A percentile compares a stretch with the other conserved stretches of the same genome.
These are phyloP conservation scores for Eucalyptus caleyi DNA, from an alignment of 345 rosid species.

Conservation along the genomic window DNA sequence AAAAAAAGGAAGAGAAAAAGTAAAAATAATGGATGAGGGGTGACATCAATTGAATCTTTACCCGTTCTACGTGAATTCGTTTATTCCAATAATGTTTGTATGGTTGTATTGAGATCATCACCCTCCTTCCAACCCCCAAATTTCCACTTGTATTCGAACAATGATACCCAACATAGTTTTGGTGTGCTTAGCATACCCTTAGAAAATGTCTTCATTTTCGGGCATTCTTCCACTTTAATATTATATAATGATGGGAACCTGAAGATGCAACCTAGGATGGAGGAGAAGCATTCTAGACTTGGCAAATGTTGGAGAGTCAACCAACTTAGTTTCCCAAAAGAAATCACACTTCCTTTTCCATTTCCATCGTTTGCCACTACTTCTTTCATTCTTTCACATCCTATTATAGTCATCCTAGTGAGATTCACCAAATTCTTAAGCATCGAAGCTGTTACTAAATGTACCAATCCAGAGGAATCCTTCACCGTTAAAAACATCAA, in stretches of 20 bases:
- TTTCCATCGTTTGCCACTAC: not conserved
- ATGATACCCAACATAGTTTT: rapidly evolving
- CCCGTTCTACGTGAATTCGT: rapidly evolving
- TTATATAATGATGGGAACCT: rapidly evolving
- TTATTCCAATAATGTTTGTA: not conserved
- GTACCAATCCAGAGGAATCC: not conserved
- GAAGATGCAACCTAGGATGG: not conserved
- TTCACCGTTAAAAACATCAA: rapidly evolving
- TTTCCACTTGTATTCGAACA: rapidly evolving
- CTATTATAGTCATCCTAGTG: not conserved
- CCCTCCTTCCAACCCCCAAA: rapidly evolving
- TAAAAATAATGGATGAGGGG: no score
- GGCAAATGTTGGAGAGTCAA: not conserved
- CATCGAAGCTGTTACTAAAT: not conserved
- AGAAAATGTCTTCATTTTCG: not conserved
- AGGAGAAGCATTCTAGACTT: not conserved
- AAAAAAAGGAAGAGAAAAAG: no score
- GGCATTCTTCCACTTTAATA: rapidly evolving
- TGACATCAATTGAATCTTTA: no score
- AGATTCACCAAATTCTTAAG: not conserved
- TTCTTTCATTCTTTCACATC: not conserved
- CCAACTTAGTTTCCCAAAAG: rapidly evolving
- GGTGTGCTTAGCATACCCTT: not conserved
- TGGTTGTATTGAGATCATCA: not conserved
- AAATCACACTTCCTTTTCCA: not conserved